Conservation (phyloP, 2,329 filamentous ascomycete genomes). For the Dactylellina drechsleri region DNA sequence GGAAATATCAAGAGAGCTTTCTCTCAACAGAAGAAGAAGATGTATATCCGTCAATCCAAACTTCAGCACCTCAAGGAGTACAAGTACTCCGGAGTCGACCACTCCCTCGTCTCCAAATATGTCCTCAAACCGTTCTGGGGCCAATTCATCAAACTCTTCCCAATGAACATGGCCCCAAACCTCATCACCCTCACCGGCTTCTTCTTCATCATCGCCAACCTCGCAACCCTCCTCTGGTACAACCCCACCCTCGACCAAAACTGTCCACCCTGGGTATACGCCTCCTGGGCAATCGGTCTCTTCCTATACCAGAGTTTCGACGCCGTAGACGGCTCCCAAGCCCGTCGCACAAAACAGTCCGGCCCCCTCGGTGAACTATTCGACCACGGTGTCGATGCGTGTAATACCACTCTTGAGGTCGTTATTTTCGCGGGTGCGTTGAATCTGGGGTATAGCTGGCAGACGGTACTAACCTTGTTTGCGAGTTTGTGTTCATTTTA, state of each 20-base stretch:
- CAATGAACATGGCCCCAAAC: constrained; percentile 90
- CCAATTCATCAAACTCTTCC: constrained; percentile 93
- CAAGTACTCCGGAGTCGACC: constrained; percentile 93
- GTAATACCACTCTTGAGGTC: constrained; percentile 94
- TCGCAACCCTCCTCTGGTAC: constrained; percentile 94
- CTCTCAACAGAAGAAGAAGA: constrained; percentile 63
- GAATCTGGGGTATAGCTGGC: constrained; percentile 70
- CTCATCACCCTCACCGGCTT: constrained; percentile 92
- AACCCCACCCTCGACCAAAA: constrained; percentile 93
- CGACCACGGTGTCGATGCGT: constrained; percentile 95
- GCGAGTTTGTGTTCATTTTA: constrained; percentile 87
- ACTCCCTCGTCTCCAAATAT: constrained; percentile 88
- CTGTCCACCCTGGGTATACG: constrained; percentile 95
- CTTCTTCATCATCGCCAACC: constrained; percentile 85
- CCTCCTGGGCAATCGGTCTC: constrained; percentile 85
- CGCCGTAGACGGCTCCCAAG: constrained; percentile 92
- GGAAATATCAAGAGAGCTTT: neutral
- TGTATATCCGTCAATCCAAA: constrained; percentile 92
- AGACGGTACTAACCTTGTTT: constrained; percentile 57
- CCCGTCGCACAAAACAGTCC: constrained; percentile 88
- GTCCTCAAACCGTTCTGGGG: constrained; percentile 98
- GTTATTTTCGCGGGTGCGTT: constrained; percentile 90
- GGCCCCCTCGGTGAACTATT: constrained; percentile 95
- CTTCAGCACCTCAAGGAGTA: constrained; percentile 90
- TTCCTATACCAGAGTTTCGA: constrained; percentile 99